Conservation (phyloP, 768 basidiomycete species). For the Leccinellum luteum region DNA sequence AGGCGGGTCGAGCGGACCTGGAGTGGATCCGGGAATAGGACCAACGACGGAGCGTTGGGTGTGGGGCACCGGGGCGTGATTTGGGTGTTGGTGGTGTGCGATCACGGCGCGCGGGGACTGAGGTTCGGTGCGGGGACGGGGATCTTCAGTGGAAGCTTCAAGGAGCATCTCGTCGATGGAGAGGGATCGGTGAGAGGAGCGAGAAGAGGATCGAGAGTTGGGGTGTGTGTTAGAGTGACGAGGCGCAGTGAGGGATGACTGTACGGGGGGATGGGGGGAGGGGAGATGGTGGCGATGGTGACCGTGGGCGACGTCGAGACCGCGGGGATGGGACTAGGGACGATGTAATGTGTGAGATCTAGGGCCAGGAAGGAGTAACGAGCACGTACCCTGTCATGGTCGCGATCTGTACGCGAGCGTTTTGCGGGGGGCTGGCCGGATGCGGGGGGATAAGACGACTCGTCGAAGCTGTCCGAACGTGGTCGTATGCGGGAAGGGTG, state of each 20-base stretch:
- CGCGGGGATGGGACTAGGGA: conserved; percentile 14
- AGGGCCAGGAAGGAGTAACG: accelerated
- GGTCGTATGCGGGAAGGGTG: conserved; percentile 36
- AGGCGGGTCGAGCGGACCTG: conserved; percentile 33
- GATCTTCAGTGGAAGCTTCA: conserved; percentile 42
- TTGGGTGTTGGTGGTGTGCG: conserved; percentile 32
- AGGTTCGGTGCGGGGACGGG: conserved; percentile 31
- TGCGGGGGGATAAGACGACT: conserved; percentile 19
- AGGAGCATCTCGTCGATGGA: conserved; percentile 48
- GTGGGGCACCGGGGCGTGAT: conserved; percentile 16
- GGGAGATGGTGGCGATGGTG: conserved; percentile 5
- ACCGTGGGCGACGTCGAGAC: conserved; percentile 16
- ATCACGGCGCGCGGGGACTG: conserved; percentile 30
- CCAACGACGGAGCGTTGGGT: conserved; percentile 21
- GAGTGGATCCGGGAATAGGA: conserved; percentile 17
- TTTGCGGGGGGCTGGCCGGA: conserved; percentile 48
- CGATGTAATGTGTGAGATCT: conserved; percentile 5
- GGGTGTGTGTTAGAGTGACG: conserved; percentile 13
- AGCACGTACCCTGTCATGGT: conserved; percentile 26
- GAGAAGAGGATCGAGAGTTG: conserved; percentile 33
- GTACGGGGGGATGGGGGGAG: conserved; percentile 8
- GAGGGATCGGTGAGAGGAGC: conserved; percentile 35
- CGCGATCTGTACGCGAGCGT: conserved; percentile 41
- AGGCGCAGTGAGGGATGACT: conserved; percentile 8
- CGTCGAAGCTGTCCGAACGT: conserved; percentile 44